Conservation (phyloP, 2,329 filamentous ascomycete species). For the Trichoderma hamatum region DNA sequence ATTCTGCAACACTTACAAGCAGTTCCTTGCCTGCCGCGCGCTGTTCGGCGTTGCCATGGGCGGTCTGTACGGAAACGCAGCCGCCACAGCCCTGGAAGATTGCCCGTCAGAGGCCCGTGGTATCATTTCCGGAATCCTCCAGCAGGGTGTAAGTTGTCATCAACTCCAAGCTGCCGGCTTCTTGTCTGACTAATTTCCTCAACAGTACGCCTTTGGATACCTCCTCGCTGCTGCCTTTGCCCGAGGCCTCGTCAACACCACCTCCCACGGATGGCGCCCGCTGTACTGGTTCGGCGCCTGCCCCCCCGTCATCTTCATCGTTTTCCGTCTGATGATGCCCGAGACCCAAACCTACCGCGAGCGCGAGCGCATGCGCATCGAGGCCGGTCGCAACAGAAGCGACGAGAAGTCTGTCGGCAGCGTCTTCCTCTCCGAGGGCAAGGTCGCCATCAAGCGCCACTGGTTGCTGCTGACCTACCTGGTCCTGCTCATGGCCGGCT, state of each 20-base stretch:
- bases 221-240: slow-evolving; percentile 62
- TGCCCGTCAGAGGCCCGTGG: slow-evolving; percentile 69
- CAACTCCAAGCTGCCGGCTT: neutral
- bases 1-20: slow-evolving; percentile 66
- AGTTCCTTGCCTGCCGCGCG: slow-evolving; percentile 74
- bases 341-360: slow-evolving; percentile 76
- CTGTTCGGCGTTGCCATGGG: slow-evolving; percentile 84
- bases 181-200: neutral
- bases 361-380: slow-evolving; percentile 64
- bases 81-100: slow-evolving; percentile 78
- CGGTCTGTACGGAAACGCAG: slow-evolving; percentile 76
- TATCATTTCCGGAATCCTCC: slow-evolving; percentile 74
- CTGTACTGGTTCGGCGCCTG: slow-evolving; percentile 88
- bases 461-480: slow-evolving; percentile 82
- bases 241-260: slow-evolving; percentile 73
- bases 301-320: slow-evolving; percentile 78
- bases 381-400: slow-evolving; percentile 33
- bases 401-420: slow-evolving; percentile 47
- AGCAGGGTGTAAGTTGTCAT: slow-evolving; percentile 60
- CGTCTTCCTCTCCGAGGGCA: slow-evolving; percentile 74
- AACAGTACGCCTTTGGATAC: slow-evolving; percentile 65
- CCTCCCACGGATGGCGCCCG: slow-evolving; percentile 78
- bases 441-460: slow-evolving; percentile 75
- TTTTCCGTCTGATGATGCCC: slow-evolving; percentile 74
- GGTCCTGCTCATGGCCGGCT: slow-evolving; percentile 84